Percentiles rank a stretch among this genome's conserved stretches.
These are phyloP conservation scores for Senecio squalidus DNA, from an alignment of 140 eudicot species.

Conservation along the genomic window DNA sequence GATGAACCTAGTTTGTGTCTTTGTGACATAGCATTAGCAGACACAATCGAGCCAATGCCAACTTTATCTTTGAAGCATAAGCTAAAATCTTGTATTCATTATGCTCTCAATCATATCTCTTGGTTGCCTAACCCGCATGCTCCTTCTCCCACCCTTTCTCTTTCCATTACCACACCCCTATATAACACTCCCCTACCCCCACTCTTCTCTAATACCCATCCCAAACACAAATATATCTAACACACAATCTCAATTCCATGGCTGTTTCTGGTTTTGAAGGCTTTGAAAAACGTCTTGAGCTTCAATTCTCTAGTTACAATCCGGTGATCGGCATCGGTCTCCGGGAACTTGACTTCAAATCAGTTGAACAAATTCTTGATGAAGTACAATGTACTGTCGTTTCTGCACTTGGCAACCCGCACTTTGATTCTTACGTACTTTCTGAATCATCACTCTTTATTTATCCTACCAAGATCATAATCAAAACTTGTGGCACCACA, in stretches of 20 bases:
- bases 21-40: conserved; percentile 19
- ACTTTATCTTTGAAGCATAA: conserved; percentile 30
- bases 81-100: conserved; percentile 61
- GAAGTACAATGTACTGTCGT: conserved; percentile 89
- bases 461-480: conserved; percentile 70
- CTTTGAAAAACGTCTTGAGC: conserved; percentile 77
- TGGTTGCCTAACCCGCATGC: conserved; percentile 94
- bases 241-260: conserved; percentile 27
- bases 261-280: conserved; percentile 93
- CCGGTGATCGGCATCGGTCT: conserved; percentile 50
- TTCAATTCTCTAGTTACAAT: conserved; percentile 66
- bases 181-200: conserved; percentile 23
- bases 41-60: conserved; percentile 23
- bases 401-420: conserved; percentile 70
- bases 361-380: conserved; percentile 56
- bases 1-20: conserved; percentile 26
- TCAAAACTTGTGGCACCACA: conserved; percentile 92
- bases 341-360: conserved; percentile 43
- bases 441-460: conserved; percentile 78
- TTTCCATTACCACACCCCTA: conserved; percentile 19
- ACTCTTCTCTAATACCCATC: conserved; percentile 22
- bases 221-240: not conserved
- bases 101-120: conserved; percentile 72
- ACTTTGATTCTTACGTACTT: conserved; percentile 72
- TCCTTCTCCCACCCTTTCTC: conserved; percentile 27